Base-by-base conservation (phyloP, 2,329 filamentous ascomycete species). In the Curvularia lunata region DNA sequence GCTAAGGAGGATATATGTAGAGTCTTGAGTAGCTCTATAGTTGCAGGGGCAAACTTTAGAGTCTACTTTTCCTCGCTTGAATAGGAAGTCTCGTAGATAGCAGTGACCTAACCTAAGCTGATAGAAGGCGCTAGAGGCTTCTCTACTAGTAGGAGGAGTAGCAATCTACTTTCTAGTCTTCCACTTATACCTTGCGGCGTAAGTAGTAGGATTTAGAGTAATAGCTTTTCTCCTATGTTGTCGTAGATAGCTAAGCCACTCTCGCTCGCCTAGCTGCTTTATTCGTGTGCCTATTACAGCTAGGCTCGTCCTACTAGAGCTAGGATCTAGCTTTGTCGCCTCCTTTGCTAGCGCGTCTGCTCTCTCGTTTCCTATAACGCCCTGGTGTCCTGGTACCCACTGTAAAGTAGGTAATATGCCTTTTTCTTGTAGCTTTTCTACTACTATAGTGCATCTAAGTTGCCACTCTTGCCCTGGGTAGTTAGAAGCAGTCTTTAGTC, bases 401-500 rank as follows among this genome's bases (percentile, higher is more conserved):
- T 45, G 25, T 5, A 45, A 28, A 1, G 42, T 45, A 7, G 23
- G 23, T 45, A 5, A 13, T 45, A 45, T 5, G 23, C 23, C 42
- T 45, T 45, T 45, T 10, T 45, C 25, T 18, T 28, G 4, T 4
- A 45, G 21, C 8, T 45, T 45, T 13, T 45, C 25, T 45, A 7
- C 42, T 45, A 8, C 23, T 28, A 6, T 45, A 27, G 6, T 45
- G 28, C 10, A 45, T 45, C 23, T 45, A 45, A 45, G 23, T 45
- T 45, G 13, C 23, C 10, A 45, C 18, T 27, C 42, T 45, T 45
- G 13, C n/a, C 42, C 10, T 28, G 42, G 5, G 42, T n/a, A 28
- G 28, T 45, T 45, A 45, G 23, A 45, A 27, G 23, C 8, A 45
- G 42, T 45, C 23, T 27, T 45, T 45, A 45, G 42, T 28, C 42